These are phyloP conservation scores for Cercophora scortea DNA, from an alignment of 495 filamentous ascomycete genomes.

Conservation along the genomic window DNA sequence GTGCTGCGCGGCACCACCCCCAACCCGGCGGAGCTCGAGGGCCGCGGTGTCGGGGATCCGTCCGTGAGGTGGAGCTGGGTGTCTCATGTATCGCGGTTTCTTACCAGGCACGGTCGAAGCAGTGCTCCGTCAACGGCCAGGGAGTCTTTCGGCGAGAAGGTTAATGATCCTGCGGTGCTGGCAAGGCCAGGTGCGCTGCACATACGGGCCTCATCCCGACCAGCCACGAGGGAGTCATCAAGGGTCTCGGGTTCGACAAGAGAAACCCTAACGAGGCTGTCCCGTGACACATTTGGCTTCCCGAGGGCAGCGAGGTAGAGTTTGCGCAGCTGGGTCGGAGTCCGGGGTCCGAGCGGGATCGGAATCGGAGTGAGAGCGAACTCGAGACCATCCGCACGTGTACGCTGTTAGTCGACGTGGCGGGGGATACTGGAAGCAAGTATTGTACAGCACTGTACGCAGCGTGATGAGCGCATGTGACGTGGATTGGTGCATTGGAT, in stretches of 20 bases:
- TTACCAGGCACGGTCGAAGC: neutral
- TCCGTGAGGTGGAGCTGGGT: constrained; percentile 5
- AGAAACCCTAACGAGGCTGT: neutral
- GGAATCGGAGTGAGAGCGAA: too few species aligned
- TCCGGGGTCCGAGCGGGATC: too few species aligned
- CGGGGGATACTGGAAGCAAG: neutral
- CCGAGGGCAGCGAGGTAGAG: neutral
- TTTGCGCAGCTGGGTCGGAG: neutral
- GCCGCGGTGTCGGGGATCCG: constrained; percentile 6
- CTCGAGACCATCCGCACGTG: too few species aligned
- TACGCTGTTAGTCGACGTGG: too few species aligned
- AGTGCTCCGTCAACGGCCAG: neutral
- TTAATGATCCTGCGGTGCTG: constrained; percentile 17
- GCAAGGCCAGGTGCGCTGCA: constrained; percentile 5
- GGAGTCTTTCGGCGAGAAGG: constrained; percentile 22
- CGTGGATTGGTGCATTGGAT: neutral
- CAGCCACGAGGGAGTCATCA: neutral
- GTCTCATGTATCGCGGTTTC: constrained; percentile 5
- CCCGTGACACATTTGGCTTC: neutral
- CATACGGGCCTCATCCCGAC: neutral
- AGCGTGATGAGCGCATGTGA: neutral
- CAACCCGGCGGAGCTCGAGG: constrained; percentile 24
- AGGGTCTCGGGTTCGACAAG: neutral
- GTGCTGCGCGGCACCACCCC: constrained; percentile 11
- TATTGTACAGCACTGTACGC: too few species aligned